Base-by-base conservation (phyloP, 306 rosid species). In the Cicer yamashitae region DNA sequence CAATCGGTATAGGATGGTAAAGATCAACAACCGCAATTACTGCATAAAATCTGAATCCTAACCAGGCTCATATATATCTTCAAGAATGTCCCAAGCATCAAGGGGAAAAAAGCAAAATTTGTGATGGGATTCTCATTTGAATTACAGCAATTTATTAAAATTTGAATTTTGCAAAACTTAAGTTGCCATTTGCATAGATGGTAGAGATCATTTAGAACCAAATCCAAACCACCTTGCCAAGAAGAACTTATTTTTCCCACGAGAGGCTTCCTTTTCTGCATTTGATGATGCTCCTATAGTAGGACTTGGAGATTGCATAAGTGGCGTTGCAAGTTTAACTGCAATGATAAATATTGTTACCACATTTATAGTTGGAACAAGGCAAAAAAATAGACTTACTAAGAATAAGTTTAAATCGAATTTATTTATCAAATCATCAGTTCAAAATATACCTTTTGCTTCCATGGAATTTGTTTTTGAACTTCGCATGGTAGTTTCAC, bases 191-290 rank as follows among this genome's bases (percentile, higher is more conserved):
- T 44, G 77, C 25, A 66, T 25, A 15, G 7, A 64, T 34, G 25
- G 34, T 14, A 8, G 57, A 13, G 34, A 57, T 48, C 86, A 93
- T 88, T 89, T 89, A 66, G 89, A 40, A 57, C 96, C 96, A 83
- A 93, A 91, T 86, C 93, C 93, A 62, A 93, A 89, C 98, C 98
- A 91, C 71, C 86, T 88, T 66, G 91, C 85, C 10, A 91, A 80
- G 87, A 82, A 93, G 81, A 87, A 91, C 73, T 74, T 83, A 60
- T 84, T 89, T 82, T 91, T 93, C 79, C 88, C 93, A 4, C 86
- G 84, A 63, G 86, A 44, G 54, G 78, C 56, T 46, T 87, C 89
- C 20, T 84, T 75, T 59, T 83, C 80, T 41, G 75, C 79, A 70
- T 72, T 74, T 25, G 80, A 48, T 20, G 74, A 75, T 76, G 87